Evolutionary conservation across 1,139 yeast species (phyloP).

Genomic region (Pichia sp.): DNA sequence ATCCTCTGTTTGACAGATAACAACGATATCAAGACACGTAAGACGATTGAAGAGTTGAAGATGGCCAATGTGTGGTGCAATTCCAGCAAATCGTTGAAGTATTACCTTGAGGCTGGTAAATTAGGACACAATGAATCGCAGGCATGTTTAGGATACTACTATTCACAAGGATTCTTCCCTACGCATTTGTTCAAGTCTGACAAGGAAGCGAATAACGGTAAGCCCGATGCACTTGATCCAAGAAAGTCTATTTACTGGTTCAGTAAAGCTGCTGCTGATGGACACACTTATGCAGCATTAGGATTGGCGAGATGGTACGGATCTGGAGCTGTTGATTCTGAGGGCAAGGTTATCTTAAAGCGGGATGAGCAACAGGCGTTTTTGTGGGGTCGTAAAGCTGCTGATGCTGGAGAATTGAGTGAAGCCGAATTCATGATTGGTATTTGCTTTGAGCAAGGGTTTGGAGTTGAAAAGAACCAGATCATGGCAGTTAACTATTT

Average conservation of each 20-base stretch:
- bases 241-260: slow-evolving; percentile 88
- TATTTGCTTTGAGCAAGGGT: slow-evolving; percentile 74
- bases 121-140: slow-evolving; percentile 79
- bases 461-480: slow-evolving; percentile 53
- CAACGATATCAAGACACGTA: slow-evolving; percentile 22
- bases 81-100: slow-evolving; percentile 60
- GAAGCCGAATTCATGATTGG: slow-evolving; percentile 89
- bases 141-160: slow-evolving; percentile 81
- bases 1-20: slow-evolving; percentile 32
- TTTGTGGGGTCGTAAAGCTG: slow-evolving; percentile 86
- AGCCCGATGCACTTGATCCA: slow-evolving; percentile 65
- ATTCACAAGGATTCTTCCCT: slow-evolving; percentile 72
- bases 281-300: slow-evolving; percentile 85
- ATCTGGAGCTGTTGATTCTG: slow-evolving; percentile 55
- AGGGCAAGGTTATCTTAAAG: slow-evolving; percentile 53
- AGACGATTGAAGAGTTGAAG: slow-evolving; percentile 34
- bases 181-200: slow-evolving; percentile 32
- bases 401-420: slow-evolving; percentile 66
- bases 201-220: slow-evolving; percentile 25
- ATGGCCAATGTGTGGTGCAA: slow-evolving; percentile 35
- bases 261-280: slow-evolving; percentile 69
- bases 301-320: slow-evolving; percentile 93
- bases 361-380: slow-evolving; percentile 79
- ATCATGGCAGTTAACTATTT: slow-evolving; percentile 54
- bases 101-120: slow-evolving; percentile 76